Evolutionary conservation across 192 early-diverging fungal genomes (phyloP).

Genomic region (Neocallimastix lanati): DNA sequence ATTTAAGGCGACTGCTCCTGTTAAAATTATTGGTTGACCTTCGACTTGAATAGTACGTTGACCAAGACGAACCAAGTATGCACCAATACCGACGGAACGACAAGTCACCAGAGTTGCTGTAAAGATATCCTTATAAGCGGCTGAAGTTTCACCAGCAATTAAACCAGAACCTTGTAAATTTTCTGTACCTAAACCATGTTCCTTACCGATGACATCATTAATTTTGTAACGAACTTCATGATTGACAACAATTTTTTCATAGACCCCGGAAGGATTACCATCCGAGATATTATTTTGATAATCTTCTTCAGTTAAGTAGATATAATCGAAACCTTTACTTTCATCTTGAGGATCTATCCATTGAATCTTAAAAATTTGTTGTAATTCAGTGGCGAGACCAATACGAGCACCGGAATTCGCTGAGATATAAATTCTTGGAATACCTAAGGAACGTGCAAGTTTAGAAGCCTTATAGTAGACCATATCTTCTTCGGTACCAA

Average conservation of each 20-base stretch:
- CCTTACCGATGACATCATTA: constrained; percentile 66
- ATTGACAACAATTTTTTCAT: constrained; percentile 22
- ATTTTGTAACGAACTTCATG: constrained; percentile 66
- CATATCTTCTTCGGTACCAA: constrained; percentile 82
- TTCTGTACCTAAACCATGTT: constrained; percentile 87
- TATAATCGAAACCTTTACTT: constrained; percentile 74
- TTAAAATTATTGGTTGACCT: constrained; percentile 95
- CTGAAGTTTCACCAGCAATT: constrained; percentile 92
- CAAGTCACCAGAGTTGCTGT: constrained; percentile 92
- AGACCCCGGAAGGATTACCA: constrained; percentile 8
- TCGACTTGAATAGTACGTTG: constrained; percentile 95
- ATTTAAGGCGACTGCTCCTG: constrained; percentile 90
- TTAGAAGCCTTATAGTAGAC: constrained; percentile 86
- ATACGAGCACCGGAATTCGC: constrained; percentile 98
- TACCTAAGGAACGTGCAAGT: constrained; percentile 55
- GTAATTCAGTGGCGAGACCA: constrained; percentile 85
- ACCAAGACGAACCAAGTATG: constrained; percentile 94
- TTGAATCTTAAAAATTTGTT: constrained; percentile 61
- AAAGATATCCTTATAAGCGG: constrained; percentile 95
- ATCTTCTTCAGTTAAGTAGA: constrained; percentile 66
- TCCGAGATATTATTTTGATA: constrained; percentile 35
- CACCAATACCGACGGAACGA: constrained; percentile 94
- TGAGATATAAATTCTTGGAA: constrained; percentile 86
- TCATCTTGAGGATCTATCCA: constrained; percentile 73
- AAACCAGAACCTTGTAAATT: constrained; percentile 88